phyloP scores from a whole-genome alignment of 345 rosid species.

The Brassica juncea region DNA sequence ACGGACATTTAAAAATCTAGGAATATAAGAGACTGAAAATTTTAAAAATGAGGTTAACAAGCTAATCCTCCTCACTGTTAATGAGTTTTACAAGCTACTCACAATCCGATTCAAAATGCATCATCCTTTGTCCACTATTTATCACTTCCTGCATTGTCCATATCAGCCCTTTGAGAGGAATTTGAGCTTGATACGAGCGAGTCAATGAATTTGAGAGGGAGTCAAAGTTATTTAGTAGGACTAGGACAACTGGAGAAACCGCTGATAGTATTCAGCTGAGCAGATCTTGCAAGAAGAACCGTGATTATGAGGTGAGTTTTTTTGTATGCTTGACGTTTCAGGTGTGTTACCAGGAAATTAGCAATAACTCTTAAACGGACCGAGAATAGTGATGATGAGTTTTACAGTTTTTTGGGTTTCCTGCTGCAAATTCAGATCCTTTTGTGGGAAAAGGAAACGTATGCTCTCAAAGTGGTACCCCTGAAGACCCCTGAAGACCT shows the following conservation, averaged over 20 bases:
- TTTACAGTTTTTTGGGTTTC: not conserved
- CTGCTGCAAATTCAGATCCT: not conserved
- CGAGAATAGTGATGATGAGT: not conserved
- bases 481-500: constrained; percentile 21
- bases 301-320: not conserved
- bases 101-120: too few relatives aligned
- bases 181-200: too few relatives aligned
- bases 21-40: too few relatives aligned
- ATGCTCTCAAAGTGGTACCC: not conserved
- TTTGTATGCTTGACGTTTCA: not conserved
- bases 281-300: not conserved
- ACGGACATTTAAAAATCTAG: too few relatives aligned
- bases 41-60: too few relatives aligned
- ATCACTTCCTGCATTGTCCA: too few relatives aligned
- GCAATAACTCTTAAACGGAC: not conserved
- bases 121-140: too few relatives aligned
- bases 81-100: too few relatives aligned
- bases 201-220: not conserved
- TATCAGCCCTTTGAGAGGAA: too few relatives aligned
- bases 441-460: not conserved
- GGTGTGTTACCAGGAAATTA: not conserved
- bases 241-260: not conserved
- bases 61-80: too few relatives aligned
- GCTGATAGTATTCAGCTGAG: not conserved
- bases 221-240: not conserved